Evolutionary conservation across 139 green algal genomes (phyloP).

Genomic region (Haematococcus sp.): DNA sequence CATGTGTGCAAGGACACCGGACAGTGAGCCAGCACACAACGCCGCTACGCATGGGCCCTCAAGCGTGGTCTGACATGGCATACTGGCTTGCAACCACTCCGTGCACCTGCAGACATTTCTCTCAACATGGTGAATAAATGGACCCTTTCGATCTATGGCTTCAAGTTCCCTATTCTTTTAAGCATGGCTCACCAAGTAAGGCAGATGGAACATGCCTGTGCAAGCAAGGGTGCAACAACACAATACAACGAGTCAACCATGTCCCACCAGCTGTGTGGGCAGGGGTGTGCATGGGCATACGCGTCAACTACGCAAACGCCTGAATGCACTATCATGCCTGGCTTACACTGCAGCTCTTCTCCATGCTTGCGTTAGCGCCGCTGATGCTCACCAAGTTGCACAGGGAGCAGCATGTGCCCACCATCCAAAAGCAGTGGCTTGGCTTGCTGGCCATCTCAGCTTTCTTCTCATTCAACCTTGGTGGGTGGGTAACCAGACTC

Average conservation of each 20-base stretch:
- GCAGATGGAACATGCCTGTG: too few relatives aligned
- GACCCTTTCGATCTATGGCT: slow-evolving; percentile 47
- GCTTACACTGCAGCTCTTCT: slow-evolving; percentile 18
- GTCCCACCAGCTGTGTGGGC: not conserved
- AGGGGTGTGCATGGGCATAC: too few relatives aligned
- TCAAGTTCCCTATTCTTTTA: slow-evolving; percentile 49
- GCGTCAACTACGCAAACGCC: too few relatives aligned
- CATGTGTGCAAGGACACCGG: too few relatives aligned
- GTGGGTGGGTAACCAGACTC: not conserved
- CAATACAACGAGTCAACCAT: not conserved
- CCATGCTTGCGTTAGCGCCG: slow-evolving; percentile 30
- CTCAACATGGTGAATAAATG: slow-evolving; percentile 46
- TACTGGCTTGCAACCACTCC: too few relatives aligned
- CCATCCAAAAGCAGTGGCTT: slow-evolving; percentile 20
- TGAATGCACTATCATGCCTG: not conserved
- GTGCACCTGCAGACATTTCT: slow-evolving; percentile 19
- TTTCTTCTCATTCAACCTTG: slow-evolving; percentile 31
- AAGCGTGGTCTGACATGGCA: too few relatives aligned
- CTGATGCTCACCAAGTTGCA: slow-evolving; percentile 26
- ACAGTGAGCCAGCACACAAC: too few relatives aligned
- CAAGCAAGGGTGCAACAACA: not conserved
- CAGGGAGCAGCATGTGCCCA: slow-evolving; percentile 22
- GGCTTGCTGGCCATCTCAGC: slow-evolving; percentile 19
- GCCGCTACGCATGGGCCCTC: too few relatives aligned
- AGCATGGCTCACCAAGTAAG: slow-evolving; percentile 43